A percentile compares a stretch with the other conserved stretches of the same genome.
phyloP scores from a whole-genome alignment of 176 grass and related monocot genomes.

The Panicum miliaceum region DNA sequence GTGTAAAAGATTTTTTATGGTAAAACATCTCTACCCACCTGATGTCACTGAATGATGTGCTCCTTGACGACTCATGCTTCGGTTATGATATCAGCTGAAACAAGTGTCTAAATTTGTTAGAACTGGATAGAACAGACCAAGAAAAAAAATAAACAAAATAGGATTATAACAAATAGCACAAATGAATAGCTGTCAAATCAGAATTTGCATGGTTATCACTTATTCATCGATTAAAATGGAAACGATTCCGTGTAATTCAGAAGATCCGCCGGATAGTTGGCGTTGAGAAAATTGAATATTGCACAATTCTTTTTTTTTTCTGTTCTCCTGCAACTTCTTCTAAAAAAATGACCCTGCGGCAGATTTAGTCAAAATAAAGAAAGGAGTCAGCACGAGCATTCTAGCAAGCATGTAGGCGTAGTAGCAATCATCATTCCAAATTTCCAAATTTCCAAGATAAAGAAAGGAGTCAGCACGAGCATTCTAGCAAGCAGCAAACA shows the following conservation, averaged over 20 bases:
- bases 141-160: not conserved
- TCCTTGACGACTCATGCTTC: slow-evolving; percentile 43
- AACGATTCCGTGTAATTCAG: not conserved
- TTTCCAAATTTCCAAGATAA: slow-evolving; percentile 5
- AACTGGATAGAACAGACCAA: not conserved
- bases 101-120: slow-evolving; percentile 6
- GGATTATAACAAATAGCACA: not conserved
- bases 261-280: not conserved
- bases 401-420: no score
- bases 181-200: not conserved
- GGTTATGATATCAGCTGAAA: slow-evolving; percentile 52
- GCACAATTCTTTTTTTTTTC: not conserved
- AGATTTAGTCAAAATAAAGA: not conserved
- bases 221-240: not conserved
- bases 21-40: slow-evolving; percentile 24
- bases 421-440: no score
- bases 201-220: not conserved
- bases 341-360: not conserved
- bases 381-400: not conserved
- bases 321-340: not conserved
- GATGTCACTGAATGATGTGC: slow-evolving; percentile 23
- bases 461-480: not conserved
- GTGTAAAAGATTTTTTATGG: not conserved
- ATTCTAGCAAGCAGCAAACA: not conserved
- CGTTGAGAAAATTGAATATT: not conserved